Base-by-base conservation (phyloP, 1,284 basidiomycete genomes). In the Cutaneotrichosporon dermatis region DNA sequence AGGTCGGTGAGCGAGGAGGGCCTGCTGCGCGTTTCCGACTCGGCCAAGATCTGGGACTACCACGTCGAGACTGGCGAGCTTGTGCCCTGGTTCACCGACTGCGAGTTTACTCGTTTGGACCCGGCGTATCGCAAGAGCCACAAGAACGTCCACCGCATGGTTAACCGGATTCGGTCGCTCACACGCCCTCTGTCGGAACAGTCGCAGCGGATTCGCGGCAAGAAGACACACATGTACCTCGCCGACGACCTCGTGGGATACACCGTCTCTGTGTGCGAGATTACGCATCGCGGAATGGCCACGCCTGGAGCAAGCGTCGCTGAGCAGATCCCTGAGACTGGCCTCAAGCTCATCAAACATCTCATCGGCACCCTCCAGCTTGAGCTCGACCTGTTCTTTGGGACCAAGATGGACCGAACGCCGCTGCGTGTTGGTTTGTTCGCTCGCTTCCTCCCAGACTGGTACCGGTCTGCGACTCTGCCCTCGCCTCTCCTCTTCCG, bases 161-260 rank as follows among this genome's bases (percentile, higher is more conserved):
- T 75, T 12, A 71, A 75, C 50, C 68, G 76, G 33, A 68, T 74
- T 62, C 58, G 72, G 9, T 63, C 61, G 16, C 65, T 79, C 33
- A 65, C 72, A 54, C 69, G 66, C 36, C 73, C 72, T 6, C 64
- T 74, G 42, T 77, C 71, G 9, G 76, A 75, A 62, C 77, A 76
- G 63, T 73, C 71, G 50, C 68, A 71, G 39, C 66, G 72, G n/a
- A 69, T 78, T 34, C 65, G 76, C 52, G 70, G 72, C 33, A 70
- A 67, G 52, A 76, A 77, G 50, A 67, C 69, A 16, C 71, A 72
- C 57, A 84, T 92, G 61, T 94, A 94, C 69, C 80, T 97, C 3
- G 90, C 93, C 0, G 89, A 94, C 67, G 91, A 95, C 64, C 79
- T 96, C 39, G 81, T 95, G n/a, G 90, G 86, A 1, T 96, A 94